Evolutionary conservation across 148 eudicot species (phyloP), one percentile per base, ranked within the genome.

Genomic region (Agrostemma githago): DNA sequence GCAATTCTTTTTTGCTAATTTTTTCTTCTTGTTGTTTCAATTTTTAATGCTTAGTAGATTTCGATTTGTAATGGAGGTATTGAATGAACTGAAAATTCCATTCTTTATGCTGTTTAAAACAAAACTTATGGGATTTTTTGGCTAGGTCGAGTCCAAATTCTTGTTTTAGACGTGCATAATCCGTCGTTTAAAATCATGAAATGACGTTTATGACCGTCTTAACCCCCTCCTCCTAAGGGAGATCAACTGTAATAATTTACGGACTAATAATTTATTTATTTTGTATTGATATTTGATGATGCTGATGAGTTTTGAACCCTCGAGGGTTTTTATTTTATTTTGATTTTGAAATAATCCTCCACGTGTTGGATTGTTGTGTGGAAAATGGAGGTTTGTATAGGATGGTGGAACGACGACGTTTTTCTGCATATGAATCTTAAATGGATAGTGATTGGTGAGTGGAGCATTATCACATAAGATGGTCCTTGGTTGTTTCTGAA

Each of bases 1-100:
- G 83, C 70, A 39, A 82, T 80, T 80, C 72, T 80, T 80, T 80
- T 80, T 71, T 79, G 63, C 72, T 70, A 42, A 41, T 57, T 19
- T 68, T 75, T 81, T 81, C 75, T 16, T 26, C 34, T 26, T 26
- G 34, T 26, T 26, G 34, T 26, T 57, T 37, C 11, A 6, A 37
- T 34, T 43, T 43, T 37, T 65, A 51, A 51, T 51, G 16, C 9
- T 51, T 2, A 51, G 56, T 51, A 51, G 3, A 9, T 51, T 51
- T 51, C 56, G 9, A 51, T 51, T 51, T 51, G 56, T 51, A 51
- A 1, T 40, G 39, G 48, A 5, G 68, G 41, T 12, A 39, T 65
- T 65, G 12, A 40, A 65, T 39, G 41, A 65, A 40, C 48, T 65
- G 8, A 39, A 38, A 39, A 39, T 38, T 65, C 46, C 68, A 66